A percentile compares a stretch with the other conserved stretches of the same genome.
phyloP scores from a whole-genome alignment of 257 asterid species.

The Nicotiana attenuata region DNA sequence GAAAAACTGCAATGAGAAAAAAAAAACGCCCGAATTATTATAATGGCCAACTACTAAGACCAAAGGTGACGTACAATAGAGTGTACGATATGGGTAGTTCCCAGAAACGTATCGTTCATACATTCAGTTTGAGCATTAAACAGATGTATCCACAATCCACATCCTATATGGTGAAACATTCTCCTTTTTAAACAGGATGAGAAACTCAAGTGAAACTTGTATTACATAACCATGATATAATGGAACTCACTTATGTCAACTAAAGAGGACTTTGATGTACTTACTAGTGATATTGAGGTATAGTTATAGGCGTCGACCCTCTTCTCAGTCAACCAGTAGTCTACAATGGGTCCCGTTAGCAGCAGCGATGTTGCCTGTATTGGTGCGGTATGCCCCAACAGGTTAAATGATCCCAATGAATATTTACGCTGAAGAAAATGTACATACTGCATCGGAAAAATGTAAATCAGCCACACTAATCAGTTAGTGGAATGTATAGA shows the following conservation, averaged over 20 bases:
- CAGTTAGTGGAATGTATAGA: background rate
- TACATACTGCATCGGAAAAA: constrained; percentile 51
- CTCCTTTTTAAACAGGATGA: background rate
- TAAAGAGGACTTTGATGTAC: constrained; percentile 13
- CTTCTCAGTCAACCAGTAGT: constrained; percentile 60
- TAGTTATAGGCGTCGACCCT: constrained; percentile 57
- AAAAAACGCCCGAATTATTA: background rate
- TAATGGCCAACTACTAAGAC: background rate
- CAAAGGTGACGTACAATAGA: background rate
- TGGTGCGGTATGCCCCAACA: constrained; percentile 88
- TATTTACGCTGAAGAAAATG: constrained; percentile 73
- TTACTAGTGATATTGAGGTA: constrained; percentile 44
- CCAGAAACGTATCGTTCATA: background rate
- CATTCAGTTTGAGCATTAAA: background rate
- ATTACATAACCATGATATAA: background rate
- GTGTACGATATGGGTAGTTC: background rate
- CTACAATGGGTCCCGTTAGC: constrained; percentile 55
- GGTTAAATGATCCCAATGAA: constrained; percentile 69
- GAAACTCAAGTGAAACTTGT: background rate
- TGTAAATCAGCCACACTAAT: constrained; percentile 13
- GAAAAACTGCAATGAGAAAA: no score
- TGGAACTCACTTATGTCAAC: background rate
- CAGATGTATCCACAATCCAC: background rate
- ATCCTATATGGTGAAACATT: background rate
- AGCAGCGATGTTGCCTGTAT: constrained; percentile 72